Conservation (phyloP, 768 basidiomycete species). For the Lactarius pseudohatsudake region DNA sequence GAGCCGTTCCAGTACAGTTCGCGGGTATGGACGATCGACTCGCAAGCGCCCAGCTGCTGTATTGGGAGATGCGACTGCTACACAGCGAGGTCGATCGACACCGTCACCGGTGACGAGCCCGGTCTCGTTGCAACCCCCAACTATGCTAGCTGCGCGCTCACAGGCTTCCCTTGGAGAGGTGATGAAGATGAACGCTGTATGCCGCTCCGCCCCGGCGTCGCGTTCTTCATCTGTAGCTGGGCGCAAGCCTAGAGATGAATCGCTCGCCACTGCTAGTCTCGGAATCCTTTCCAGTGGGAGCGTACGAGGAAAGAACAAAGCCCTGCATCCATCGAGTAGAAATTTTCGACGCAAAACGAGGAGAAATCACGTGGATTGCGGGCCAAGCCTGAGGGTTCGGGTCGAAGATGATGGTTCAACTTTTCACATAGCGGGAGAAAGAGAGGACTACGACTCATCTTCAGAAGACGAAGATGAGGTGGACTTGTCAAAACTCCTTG, state of each 20-base stretch:
- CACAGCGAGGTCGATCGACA: conserved; percentile 16
- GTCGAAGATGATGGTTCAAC: conserved; percentile 59
- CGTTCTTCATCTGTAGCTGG: conserved; percentile 49
- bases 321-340: conserved; percentile 17
- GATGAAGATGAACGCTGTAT: conserved; percentile 56
- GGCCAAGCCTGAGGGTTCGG: conserved; percentile 39
- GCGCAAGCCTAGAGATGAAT: conserved; percentile 17
- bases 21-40: conserved; percentile 30
- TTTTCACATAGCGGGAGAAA: conserved; percentile 32
- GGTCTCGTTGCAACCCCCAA: conserved; percentile 24
- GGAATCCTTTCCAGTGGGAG: conserved; percentile 26
- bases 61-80: conserved; percentile 31
- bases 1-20: conserved; percentile 24
- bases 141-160: conserved; percentile 18
- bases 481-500: conserved; percentile 63
- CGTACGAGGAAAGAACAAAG: conserved; percentile 34
- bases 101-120: conserved; percentile 8
- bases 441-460: conserved; percentile 30
- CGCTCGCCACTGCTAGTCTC: conserved; percentile 10
- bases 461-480: conserved; percentile 53
- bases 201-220: conserved; percentile 69
- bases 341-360: conserved; percentile 29
- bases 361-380: conserved; percentile 34
- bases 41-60: conserved; percentile 32
- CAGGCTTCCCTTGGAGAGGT: conserved; percentile 44